Evolutionary conservation across 129 eudicot species (phyloP).

Genomic region (Centrapalus pauciflorus): DNA sequence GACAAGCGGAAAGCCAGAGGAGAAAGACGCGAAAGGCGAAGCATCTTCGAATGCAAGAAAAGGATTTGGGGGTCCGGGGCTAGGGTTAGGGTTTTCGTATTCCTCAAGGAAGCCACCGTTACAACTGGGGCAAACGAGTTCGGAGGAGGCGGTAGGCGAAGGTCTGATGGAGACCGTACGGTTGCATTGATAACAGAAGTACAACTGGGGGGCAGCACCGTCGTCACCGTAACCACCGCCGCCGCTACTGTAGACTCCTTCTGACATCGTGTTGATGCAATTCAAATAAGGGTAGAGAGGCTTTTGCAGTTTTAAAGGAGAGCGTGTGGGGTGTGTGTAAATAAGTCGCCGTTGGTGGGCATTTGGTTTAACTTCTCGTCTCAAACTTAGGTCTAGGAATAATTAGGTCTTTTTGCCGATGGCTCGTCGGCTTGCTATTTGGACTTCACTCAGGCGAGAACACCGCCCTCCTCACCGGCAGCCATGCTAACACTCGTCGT

Average conservation of each 20-base stretch:
- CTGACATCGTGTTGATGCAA: constrained; percentile 25
- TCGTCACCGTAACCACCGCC: constrained; percentile 22
- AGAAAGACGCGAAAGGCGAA: constrained; percentile 26
- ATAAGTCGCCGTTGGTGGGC: not conserved
- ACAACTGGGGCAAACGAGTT: constrained; percentile 72
- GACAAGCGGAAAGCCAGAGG: constrained; percentile 27
- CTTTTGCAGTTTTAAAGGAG: not conserved
- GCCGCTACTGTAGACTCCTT: constrained; percentile 13
- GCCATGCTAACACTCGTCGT: too few relatives aligned
- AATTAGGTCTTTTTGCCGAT: too few relatives aligned
- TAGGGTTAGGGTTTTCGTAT: constrained; percentile 49
- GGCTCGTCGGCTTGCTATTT: too few relatives aligned
- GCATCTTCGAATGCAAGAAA: constrained; percentile 32
- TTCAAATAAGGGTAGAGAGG: not conserved
- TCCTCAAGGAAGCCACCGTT: constrained; percentile 80
- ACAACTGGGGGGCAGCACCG: constrained; percentile 24
- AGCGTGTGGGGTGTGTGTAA: not conserved
- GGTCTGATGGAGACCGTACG: constrained; percentile 49
- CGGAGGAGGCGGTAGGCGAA: constrained; percentile 35
- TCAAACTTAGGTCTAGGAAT: not conserved
- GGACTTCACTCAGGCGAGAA: too few relatives aligned
- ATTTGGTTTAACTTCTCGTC: not conserved
- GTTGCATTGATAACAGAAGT: constrained; percentile 76
- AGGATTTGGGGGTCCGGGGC: constrained; percentile 30
- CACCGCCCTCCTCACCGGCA: too few relatives aligned